These are phyloP conservation scores for Apiotrichum montevideense DNA, from an alignment of 1,284 basidiomycete species.

Conservation along the genomic window DNA sequence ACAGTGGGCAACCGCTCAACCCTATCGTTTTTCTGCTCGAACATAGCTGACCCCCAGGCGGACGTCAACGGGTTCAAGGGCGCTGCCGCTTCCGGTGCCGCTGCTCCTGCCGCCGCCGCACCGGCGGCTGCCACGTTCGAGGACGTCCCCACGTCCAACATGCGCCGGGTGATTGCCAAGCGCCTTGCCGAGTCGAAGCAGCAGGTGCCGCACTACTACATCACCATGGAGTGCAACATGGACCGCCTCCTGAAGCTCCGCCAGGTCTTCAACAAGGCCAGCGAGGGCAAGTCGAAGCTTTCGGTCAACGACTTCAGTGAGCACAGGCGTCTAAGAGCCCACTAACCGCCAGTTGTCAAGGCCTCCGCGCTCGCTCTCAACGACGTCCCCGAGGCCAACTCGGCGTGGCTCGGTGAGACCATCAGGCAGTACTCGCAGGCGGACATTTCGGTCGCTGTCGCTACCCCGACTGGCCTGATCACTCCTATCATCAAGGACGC, in stretches of 20 bases:
- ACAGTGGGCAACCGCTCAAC: too few species aligned
- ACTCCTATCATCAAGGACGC: slow-evolving; percentile 96
- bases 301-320: slow-evolving; percentile 90
- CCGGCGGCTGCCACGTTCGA: slow-evolving; percentile 62
- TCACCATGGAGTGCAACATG: slow-evolving; percentile 95
- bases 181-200: slow-evolving; percentile 91
- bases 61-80: slow-evolving; percentile 86
- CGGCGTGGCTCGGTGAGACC: slow-evolving; percentile 92
- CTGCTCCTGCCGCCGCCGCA: slow-evolving; percentile 42
- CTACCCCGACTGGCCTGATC: slow-evolving; percentile 92
- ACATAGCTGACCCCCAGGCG: slow-evolving; percentile 18
- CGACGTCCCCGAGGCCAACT: slow-evolving; percentile 97
- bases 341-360: slow-evolving; percentile 62
- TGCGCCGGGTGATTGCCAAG: slow-evolving; percentile 87
- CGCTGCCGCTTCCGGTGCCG: slow-evolving; percentile 44
- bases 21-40: too few species aligned
- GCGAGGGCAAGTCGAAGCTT: slow-evolving; percentile 77
- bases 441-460: slow-evolving; percentile 95
- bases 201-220: slow-evolving; percentile 93
- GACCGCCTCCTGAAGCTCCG: slow-evolving; percentile 84
- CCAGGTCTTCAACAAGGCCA: slow-evolving; percentile 84
- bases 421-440: slow-evolving; percentile 91
- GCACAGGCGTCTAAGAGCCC: slow-evolving; percentile 11
- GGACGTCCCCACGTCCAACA: slow-evolving; percentile 88
- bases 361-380: slow-evolving; percentile 81